Evolutionary conservation across 1,284 basidiomycete species (phyloP), one percentile per base, ranked within the genome.

Genomic region (Cryptococcus sp.): DNA sequence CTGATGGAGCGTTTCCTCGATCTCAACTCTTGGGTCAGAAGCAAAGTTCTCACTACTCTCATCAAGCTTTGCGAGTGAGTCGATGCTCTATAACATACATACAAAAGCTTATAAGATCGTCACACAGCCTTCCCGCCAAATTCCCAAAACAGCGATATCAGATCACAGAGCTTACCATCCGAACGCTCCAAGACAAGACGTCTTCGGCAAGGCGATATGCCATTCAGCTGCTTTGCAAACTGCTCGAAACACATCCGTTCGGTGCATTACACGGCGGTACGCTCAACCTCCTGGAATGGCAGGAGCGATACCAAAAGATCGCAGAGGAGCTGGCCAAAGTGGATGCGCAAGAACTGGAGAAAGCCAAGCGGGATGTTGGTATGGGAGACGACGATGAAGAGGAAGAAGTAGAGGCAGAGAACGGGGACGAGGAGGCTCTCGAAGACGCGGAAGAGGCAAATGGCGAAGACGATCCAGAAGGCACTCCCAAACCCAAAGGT

Each of bases 221-320:
- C 11, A 88, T 92, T 51, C 83, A 85, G 19, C 80, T 97, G 6
- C 79, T 99, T 34, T 85, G 85, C 48, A 86, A 86, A 69, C 81
- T 99, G 23, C 81, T 99, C 44, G 69, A 85, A 59, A 97, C 93
- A 0, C 95, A 99, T 79, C 94, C 95, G 1, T 98, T 91, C 73
- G 89, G 89, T 0, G 71, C 85, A 10, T 83, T 90, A 76, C 87
- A 96, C 67, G 94, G 93, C 0, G 94, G 93, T 0, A 84, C 86
- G 46, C 80, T 99, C 50, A 85, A 86, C 48, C 78, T 86, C 4
- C 80, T 82, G 0, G 85, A 89, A 56, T 98, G 91, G 87, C 83
- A 89, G 72, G 81, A 82, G 51, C 80, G 87, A 48, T 92, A 91
- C 71, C 79, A 80, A 7, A 75, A 73, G 45, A 75, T 86, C 26